These are phyloP conservation scores for Maudiozyma turicensis DNA, from an alignment of 805 yeast species.

Conservation along the genomic window DNA sequence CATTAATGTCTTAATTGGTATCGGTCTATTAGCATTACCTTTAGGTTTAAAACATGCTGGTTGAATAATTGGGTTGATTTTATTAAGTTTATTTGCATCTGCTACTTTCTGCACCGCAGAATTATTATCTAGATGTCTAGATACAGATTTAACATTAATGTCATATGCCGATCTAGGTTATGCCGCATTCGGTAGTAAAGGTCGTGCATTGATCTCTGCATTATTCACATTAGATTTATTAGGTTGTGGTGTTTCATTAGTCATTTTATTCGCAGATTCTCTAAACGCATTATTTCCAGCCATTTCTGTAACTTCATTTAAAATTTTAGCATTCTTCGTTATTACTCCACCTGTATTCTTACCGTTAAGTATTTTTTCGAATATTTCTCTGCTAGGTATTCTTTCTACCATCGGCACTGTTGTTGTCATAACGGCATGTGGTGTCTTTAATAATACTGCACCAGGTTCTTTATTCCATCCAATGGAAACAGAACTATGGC, in stretches of 20 bases:
- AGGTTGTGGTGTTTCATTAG: slow-evolving; percentile 74
- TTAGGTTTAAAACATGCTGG: slow-evolving; percentile 61
- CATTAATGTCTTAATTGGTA: slow-evolving; percentile 65
- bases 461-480: slow-evolving; percentile 70
- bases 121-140: slow-evolving; percentile 63
- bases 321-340: slow-evolving; percentile 55
- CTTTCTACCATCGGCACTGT: slow-evolving; percentile 60
- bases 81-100: slow-evolving; percentile 51
- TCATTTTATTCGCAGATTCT: slow-evolving; percentile 80
- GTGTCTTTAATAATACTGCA: slow-evolving; percentile 44
- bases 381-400: slow-evolving; percentile 63
- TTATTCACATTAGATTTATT: slow-evolving; percentile 68
- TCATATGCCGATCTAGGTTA: slow-evolving; percentile 85
- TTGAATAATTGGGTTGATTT: slow-evolving; percentile 54
- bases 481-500: slow-evolving; percentile 61
- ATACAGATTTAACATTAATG: slow-evolving; percentile 68
- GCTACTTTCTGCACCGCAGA: slow-evolving; percentile 72
- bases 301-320: slow-evolving; percentile 46
- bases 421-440: slow-evolving; percentile 47
- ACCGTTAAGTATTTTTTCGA: slow-evolving; percentile 64
- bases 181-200: slow-evolving; percentile 73
- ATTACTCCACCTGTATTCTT: slow-evolving; percentile 76
- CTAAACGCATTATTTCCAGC: slow-evolving; percentile 56
- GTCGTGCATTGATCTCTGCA: slow-evolving; percentile 62
- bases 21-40: slow-evolving; percentile 67